Conservation (phyloP, 2,329 filamentous ascomycete genomes). For the Stagonosporopsis chrysanthemi region DNA sequence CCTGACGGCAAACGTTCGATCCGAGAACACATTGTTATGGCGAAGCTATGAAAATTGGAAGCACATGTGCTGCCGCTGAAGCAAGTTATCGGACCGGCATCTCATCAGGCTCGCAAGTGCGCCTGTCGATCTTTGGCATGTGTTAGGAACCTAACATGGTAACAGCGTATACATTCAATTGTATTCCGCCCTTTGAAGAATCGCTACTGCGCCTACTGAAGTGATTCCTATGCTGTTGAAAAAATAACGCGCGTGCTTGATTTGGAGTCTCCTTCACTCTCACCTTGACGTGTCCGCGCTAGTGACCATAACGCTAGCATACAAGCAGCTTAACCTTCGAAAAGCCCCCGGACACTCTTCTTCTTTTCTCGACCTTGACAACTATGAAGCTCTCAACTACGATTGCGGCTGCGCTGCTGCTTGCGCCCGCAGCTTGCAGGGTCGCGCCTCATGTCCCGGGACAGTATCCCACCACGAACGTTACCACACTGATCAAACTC, state of each 20-base stretch:
- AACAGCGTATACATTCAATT: too few species aligned
- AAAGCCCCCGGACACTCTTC: background rate
- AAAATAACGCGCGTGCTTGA: background rate
- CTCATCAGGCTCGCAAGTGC: background rate
- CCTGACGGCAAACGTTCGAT: background rate
- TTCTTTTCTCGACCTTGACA: background rate
- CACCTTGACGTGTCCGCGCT: background rate
- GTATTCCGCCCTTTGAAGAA: too few species aligned
- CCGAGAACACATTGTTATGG: background rate
- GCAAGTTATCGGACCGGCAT: background rate
- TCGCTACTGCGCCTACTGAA: too few species aligned
- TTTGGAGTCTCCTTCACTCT: background rate
- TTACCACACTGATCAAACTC: conserved; percentile 2
- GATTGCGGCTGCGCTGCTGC: background rate
- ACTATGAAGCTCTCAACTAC: background rate
- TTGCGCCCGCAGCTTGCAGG: background rate
- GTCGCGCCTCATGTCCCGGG: background rate
- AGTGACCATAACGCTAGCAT: background rate
- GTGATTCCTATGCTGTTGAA: background rate
- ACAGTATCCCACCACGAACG: background rate
- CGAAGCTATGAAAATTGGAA: background rate
- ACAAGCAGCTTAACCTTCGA: background rate
- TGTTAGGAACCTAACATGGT: too few species aligned
- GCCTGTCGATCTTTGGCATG: background rate
- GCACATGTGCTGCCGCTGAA: too few species aligned